Base-by-base conservation (phyloP, 352 stramenopile species). In the Globisporangium yorkense region DNA sequence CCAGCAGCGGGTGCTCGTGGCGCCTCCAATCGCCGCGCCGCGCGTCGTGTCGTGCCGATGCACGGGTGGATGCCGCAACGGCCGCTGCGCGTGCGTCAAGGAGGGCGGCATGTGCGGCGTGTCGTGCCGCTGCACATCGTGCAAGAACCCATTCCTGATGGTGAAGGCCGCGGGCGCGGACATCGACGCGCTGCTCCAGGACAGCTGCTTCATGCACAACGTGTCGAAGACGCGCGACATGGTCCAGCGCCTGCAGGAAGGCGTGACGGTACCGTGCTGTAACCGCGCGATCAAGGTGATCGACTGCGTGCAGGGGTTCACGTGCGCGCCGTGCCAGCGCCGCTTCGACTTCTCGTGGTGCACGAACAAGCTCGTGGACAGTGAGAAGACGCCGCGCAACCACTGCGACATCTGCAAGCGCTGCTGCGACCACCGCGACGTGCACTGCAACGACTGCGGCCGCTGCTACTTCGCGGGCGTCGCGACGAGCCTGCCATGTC, bases 181-280 rank as follows among this genome's bases (percentile, higher is more conserved):
- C 56, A 89, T 93, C 53, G 77, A 89, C 35, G 78, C 78, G 16
- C 54, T 93, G 49, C 66, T 89, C 1, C 62, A 88, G 55, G 84
- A 93, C 61, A 71, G 74, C 58, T 93, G 84, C 63, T 93, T 93
- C 62, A 93, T 93, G 84, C 84, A 93, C 70, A 93, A 93, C 55
- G 76, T 92, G 50, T 87, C 75, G 53, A 91, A 91, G 73, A 92
- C 80, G 37, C 75, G 84, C 54, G 80, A 92, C 74, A 93, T 93
- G 84, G 78, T 88, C 49, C 59, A 68, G 57, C 75, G 83, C 16
- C 70, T 93, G 46, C 75, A 91, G 53, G 84, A 93, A 56, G 56
- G 63, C 16, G 77, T 93, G 47, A 49, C 59, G 7, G 77, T 91
- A 49, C 77, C 84, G 50, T 93, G 84, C 57, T 89, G 80, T 61